A percentile compares a stretch with the other conserved stretches of the same genome.
phyloP scores from a whole-genome alignment of 1,284 basidiomycete genomes.

The Ustilago loliicola region DNA sequence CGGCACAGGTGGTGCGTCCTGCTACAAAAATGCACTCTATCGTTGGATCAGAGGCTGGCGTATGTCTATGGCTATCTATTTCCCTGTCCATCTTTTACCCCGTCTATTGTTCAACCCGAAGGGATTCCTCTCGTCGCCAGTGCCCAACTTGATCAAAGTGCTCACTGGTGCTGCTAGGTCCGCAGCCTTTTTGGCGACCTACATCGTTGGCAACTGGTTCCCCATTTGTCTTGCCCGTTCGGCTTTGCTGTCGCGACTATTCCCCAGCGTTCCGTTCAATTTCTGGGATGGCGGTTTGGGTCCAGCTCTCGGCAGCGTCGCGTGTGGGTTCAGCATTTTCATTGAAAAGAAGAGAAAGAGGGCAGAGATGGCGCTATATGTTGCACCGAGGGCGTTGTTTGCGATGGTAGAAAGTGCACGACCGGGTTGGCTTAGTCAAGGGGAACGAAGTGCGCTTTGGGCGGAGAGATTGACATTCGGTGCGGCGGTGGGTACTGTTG shows the following conservation, averaged over 20 bases:
- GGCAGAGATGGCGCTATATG: constrained; percentile 71
- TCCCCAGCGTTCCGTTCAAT: constrained; percentile 46
- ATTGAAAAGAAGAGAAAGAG: constrained; percentile 71
- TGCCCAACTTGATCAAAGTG: constrained; percentile 55
- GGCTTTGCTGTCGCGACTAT: constrained; percentile 48
- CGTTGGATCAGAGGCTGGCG: constrained; percentile 68
- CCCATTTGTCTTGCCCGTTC: constrained; percentile 61
- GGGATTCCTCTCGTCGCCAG: constrained; percentile 51
- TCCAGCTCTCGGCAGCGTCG: constrained; percentile 44
- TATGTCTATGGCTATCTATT: constrained; percentile 70
- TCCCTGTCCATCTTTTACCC: constrained; percentile 71
- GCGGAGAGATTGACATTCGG: constrained; percentile 60
- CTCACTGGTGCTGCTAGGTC: constrained; percentile 67
- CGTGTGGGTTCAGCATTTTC: constrained; percentile 64
- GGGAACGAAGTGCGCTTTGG: constrained; percentile 48
- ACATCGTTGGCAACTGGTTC: constrained; percentile 70
- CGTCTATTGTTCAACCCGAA: constrained; percentile 68
- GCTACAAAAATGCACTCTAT: constrained; percentile 67
- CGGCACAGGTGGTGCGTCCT: constrained; percentile 63
- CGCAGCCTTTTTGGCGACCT: constrained; percentile 71
- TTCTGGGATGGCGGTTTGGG: constrained; percentile 63
- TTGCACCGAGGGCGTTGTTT: constrained; percentile 70
- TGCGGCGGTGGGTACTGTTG: constrained; percentile 49
- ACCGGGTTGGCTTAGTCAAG: constrained; percentile 60
- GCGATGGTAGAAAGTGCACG: constrained; percentile 57